Base-by-base conservation (phyloP, 805 yeast species). In the Phaffomyces opuntiae region DNA sequence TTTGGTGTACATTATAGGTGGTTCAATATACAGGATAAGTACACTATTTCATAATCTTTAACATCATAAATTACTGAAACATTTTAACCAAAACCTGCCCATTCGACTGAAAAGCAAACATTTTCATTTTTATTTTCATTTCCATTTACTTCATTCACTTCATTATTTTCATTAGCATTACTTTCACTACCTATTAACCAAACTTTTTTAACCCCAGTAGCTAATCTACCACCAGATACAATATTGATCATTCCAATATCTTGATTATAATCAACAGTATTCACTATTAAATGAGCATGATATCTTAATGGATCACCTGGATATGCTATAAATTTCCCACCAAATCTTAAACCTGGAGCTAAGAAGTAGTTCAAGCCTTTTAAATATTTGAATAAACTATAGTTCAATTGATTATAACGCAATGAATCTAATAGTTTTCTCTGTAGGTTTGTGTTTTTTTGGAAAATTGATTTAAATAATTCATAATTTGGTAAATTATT, bases 251-350 rank as follows among this genome's bases (percentile, higher is more conserved):
- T 56, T 2, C 75, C 75, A 24, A 84, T 72, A 49, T 75, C 74
- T 41, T 79, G 75, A 33, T 74, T 72, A 51, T 74, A 67, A 25
- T 63, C 65, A 13, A 70, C 52, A 0, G 80, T 70, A 40, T 77
- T 75, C 3, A 87, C 84, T 6, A 87, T 81, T 51, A 81, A 70
- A 62, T 91, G 96, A 3, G 97, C 85, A 64, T 91, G 99, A 57
- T 79, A 93, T 40, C 93, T 64, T 44, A 91, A 67, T 8, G 98
- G 96, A 60, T 91, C 99, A 1, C 97, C 98, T 0, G 97, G 98
- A 53, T 91, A 91, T 2, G 90, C 89, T 47, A 93, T 77, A 56
- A 79, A 89, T 45, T 80, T 80, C 6, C 96, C 95, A 2, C 99
- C 99, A 63, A 90, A 91, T 47, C 96, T 74, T 31, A 89, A 67